phyloP scores from a whole-genome alignment of 345 rosid species.

The Ailanthus altissimus region DNA sequence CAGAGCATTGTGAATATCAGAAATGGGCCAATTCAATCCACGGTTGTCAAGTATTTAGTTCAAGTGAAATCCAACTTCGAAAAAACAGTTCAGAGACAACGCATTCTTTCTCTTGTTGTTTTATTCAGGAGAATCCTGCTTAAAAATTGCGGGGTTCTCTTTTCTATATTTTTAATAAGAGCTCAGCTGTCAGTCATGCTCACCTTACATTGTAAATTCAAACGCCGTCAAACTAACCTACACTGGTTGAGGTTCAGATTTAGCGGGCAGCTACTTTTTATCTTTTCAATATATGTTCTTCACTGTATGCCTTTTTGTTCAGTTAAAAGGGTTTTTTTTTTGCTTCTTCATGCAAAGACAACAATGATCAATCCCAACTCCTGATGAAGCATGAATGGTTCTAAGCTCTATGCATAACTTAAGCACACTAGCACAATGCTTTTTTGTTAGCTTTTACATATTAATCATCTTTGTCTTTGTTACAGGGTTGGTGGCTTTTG shows the following conservation, averaged over 20 bases:
- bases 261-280: not conserved
- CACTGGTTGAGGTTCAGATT: not conserved
- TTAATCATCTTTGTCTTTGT: slow-evolving; percentile 22
- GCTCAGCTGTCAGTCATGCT: not conserved
- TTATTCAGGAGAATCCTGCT: not conserved
- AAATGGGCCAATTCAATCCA: not conserved
- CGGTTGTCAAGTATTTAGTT: not conserved
- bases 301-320: not conserved
- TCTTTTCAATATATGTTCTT: not conserved
- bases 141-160: not conserved
- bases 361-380: not conserved
- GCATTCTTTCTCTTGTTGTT: not conserved
- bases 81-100: not conserved
- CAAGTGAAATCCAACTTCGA: not conserved
- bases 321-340: not conserved
- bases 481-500: slow-evolving; percentile 96
- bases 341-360: not conserved
- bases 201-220: not conserved
- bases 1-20: not conserved
- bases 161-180: not conserved
- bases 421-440: not conserved
- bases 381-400: not conserved
- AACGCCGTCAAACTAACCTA: not conserved
- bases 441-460: not conserved
- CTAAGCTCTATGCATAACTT: not conserved